Evolutionary conservation across 495 filamentous ascomycete genomes (phyloP).

Genomic region (Penicillium egyptiacum): DNA sequence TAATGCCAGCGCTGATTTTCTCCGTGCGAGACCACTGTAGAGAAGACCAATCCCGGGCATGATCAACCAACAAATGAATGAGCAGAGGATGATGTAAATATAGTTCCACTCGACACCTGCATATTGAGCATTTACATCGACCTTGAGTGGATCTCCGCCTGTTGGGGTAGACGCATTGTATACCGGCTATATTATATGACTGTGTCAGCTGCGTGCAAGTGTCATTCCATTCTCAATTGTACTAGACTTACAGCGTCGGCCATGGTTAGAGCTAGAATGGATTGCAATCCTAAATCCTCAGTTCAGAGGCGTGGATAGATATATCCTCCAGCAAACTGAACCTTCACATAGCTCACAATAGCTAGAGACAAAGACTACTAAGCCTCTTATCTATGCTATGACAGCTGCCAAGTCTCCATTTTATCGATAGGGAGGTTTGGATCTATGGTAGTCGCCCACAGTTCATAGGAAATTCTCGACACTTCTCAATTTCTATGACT

Average conservation of each 20-base stretch:
- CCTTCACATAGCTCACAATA: not conserved
- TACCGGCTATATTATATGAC: conserved; percentile 31
- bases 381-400: conserved; percentile 14
- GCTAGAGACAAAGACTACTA: not conserved
- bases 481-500: not conserved
- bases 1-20: conserved; percentile 57
- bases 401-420: not conserved
- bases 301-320: not conserved
- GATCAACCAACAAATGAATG: conserved; percentile 58
- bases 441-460: not conserved
- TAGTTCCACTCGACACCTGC: conserved; percentile 52
- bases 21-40: conserved; percentile 56
- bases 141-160: conserved; percentile 45
- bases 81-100: conserved; percentile 51
- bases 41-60: conserved; percentile 60
- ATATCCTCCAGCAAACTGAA: not conserved
- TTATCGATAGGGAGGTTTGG: not conserved
- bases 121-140: conserved; percentile 54
- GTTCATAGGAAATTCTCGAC: not conserved
- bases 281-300: not conserved
- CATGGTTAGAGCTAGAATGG: conserved; percentile 8
- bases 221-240: not conserved
- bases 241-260: conserved; percentile 11
- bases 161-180: conserved; percentile 45
- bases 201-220: not conserved